Evolutionary conservation across 176 grass and related monocot genomes (phyloP).

Genomic region (Phyllostachys edulis): DNA sequence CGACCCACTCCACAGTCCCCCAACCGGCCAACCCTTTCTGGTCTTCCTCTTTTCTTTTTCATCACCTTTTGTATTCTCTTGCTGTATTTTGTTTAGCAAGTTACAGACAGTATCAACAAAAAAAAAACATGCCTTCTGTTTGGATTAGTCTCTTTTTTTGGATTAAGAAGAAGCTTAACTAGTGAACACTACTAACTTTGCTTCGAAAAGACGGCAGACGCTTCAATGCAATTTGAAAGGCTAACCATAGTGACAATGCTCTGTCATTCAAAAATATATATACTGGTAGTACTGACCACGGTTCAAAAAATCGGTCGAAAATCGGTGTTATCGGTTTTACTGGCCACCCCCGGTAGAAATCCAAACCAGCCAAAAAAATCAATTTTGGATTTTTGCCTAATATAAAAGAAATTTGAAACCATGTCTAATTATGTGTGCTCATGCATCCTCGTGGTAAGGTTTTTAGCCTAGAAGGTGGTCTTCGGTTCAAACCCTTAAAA

Average conservation of each 20-base stretch:
- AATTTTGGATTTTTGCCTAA: too few relatives aligned
- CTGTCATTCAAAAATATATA: background rate
- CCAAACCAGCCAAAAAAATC: too few relatives aligned
- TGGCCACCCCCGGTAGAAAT: too few relatives aligned
- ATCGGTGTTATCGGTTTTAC: too few relatives aligned
- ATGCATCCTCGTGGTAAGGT: too few relatives aligned
- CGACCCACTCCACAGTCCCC: background rate
- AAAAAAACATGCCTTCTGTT: background rate
- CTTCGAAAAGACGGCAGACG: background rate
- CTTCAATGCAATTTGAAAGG: background rate
- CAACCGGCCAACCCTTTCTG: background rate
- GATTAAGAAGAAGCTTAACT: background rate
- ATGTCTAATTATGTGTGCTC: too few relatives aligned
- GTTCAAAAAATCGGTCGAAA: too few relatives aligned
- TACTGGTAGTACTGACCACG: background rate
- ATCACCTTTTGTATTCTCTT: background rate
- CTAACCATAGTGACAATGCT: background rate
- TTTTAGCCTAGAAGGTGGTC: too few relatives aligned
- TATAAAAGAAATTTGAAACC: too few relatives aligned
- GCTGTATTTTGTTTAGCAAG: too few relatives aligned
- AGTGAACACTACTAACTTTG: background rate
- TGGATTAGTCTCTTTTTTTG: background rate
- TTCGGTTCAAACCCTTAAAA: too few relatives aligned
- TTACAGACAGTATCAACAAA: background rate
- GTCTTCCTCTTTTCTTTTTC: background rate